Conservation (phyloP, 306 rosid species). For the Vigna trinervia region DNA sequence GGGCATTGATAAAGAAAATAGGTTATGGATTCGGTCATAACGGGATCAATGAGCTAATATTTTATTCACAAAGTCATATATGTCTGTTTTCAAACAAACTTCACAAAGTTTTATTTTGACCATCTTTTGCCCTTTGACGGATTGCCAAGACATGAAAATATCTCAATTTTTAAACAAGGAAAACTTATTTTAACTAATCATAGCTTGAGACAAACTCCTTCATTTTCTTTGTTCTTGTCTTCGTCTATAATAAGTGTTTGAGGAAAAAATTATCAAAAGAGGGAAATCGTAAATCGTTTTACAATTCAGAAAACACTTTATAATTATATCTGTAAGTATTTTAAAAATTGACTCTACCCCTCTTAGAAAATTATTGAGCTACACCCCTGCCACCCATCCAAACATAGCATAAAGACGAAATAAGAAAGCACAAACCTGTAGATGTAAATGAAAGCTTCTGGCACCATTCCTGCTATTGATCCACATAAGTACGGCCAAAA, state of each 20-base stretch:
- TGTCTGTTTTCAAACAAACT: constrained; percentile 31
- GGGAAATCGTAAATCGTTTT: background rate
- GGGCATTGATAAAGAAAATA: constrained; percentile 24
- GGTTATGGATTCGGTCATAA: constrained; percentile 27
- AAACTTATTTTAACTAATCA: too few species aligned
- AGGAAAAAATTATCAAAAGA: too few species aligned
- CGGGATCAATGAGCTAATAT: constrained; percentile 25
- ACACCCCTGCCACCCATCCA: background rate
- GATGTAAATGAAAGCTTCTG: constrained; percentile 95
- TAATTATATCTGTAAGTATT: background rate
- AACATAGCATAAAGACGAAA: constrained; percentile 20
- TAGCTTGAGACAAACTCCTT: background rate
- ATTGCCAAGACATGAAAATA: background rate
- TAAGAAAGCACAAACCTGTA: constrained; percentile 66
- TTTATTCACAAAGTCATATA: constrained; percentile 11
- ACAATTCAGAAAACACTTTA: background rate
- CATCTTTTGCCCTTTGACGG: constrained; percentile 13
- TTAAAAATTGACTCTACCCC: background rate
- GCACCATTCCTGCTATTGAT: constrained; percentile 95
- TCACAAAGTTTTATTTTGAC: constrained; percentile 27
- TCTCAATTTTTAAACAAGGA: constrained; percentile 10
- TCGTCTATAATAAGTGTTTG: background rate
- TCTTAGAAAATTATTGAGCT: background rate
- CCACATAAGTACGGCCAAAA: constrained; percentile 98
- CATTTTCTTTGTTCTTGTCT: background rate